Percentiles rank a stretch among this genome's conserved stretches.
phyloP scores from a whole-genome alignment of 202 grass and related monocot species.

The Zoysia matrella region DNA sequence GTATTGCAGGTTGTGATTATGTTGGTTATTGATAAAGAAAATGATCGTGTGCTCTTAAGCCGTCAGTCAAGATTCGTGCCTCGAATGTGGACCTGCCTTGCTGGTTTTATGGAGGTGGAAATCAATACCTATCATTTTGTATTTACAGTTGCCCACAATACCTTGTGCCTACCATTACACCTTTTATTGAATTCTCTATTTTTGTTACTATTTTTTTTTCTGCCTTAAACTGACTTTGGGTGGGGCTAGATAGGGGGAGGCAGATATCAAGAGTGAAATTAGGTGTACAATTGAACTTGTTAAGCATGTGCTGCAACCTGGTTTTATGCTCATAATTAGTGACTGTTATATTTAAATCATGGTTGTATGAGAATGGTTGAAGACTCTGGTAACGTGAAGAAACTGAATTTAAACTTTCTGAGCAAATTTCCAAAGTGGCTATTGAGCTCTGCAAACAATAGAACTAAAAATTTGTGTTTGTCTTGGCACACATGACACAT shows the following conservation, averaged over 20 bases:
- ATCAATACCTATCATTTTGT: background rate
- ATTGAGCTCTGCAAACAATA: no score
- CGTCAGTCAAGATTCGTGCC: constrained; percentile 84
- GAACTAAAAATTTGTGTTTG: no score
- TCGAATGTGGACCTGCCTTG: constrained; percentile 98
- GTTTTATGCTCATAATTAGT: constrained; percentile 17
- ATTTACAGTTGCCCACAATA: background rate
- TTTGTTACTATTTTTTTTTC: background rate
- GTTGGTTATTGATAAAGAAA: constrained; percentile 91
- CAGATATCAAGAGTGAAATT: background rate
- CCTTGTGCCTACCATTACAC: background rate
- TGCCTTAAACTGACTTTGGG: constrained; percentile 1
- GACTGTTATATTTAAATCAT: background rate
- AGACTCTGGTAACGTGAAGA: background rate
- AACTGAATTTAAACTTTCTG: background rate
- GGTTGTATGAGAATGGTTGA: background rate
- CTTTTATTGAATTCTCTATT: constrained; percentile 1
- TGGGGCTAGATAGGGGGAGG: background rate
- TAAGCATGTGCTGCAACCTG: background rate
- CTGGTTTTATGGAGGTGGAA: constrained; percentile 91
- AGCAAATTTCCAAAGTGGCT: background rate
- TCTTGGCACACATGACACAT: no score
- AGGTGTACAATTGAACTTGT: background rate
- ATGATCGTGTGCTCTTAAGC: constrained; percentile 82
- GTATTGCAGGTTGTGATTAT: constrained; percentile 93